A percentile compares a stretch with the other conserved stretches of the same genome.
These are phyloP conservation scores for Malassezia dermatis DNA, from an alignment of 1,284 basidiomycete genomes.

Conservation along the genomic window DNA sequence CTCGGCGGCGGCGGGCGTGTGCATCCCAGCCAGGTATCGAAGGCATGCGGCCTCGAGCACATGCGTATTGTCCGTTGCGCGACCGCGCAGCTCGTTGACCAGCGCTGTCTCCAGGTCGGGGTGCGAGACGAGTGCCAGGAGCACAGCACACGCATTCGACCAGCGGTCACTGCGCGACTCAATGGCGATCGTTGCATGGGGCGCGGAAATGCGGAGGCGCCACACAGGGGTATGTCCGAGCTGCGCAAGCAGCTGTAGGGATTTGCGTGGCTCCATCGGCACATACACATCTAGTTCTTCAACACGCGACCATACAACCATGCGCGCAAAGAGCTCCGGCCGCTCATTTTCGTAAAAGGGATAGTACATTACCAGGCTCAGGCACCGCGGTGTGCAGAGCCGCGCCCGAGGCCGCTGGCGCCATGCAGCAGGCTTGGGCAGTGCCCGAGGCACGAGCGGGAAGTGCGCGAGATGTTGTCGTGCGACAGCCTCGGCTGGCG, in stretches of 20 bases:
- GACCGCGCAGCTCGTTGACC: conserved; percentile 13
- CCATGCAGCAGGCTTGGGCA: conserved; percentile 4
- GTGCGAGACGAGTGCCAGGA: conserved; percentile 1
- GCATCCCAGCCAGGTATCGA: background rate
- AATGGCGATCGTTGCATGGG: conserved; percentile 32
- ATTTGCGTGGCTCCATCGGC: conserved; percentile 26
- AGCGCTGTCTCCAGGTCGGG: conserved; percentile 2
- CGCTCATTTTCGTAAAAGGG: conserved; percentile 41
- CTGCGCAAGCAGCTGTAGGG: conserved; percentile 25
- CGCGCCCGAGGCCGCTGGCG: conserved; percentile 3
- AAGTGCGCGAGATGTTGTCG: conserved; percentile 35
- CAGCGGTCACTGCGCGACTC: conserved; percentile 10
- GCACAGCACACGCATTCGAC: conserved; percentile 10
- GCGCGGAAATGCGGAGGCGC: conserved; percentile 32
- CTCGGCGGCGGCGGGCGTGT: background rate
- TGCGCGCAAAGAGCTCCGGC: conserved; percentile 28
- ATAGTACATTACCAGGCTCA: conserved; percentile 36
- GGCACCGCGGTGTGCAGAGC: conserved; percentile 26
- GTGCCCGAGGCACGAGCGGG: conserved; percentile 7
- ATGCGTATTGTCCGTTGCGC: background rate
- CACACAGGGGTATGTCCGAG: conserved; percentile 26
- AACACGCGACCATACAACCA: conserved; percentile 35
- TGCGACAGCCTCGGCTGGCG: conserved; percentile 25
- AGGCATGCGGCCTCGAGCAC: conserved; percentile 12
- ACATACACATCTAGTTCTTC: conserved; percentile 39